Evolutionary conservation across 108 stramenopile species (phyloP), one percentile per base, ranked within the genome.

Genomic region (Cylindrotheca fusiformis): DNA sequence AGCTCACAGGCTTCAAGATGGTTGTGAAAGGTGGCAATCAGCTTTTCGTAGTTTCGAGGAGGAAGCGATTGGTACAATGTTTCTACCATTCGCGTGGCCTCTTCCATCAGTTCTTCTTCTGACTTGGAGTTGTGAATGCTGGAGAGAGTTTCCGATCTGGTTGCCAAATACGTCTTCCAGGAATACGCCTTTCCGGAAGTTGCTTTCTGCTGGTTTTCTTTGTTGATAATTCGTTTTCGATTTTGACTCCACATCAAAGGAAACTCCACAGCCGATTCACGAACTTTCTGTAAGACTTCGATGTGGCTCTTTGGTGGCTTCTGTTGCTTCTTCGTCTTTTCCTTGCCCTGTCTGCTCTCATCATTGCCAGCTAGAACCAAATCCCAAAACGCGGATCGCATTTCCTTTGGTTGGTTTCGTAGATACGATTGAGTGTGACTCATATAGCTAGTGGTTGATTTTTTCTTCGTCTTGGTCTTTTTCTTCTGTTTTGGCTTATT

Each of bases 311-410:
- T 41, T 10, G 36, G 6, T 41, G 36, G 36, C 36, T 41, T 6
- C 20, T 32, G 8, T 41, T 58, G 28, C 18, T 32, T 17, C 4
- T 32, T 58, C n/a, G 54, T 3, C 26, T 26, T 12, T 32, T 58
- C 29, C 12, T 55, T 23, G 26, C 10, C 29, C 4, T 25, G 5
- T 8, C 10, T 25, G 8, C 41, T 24, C 12, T 36, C 30, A 4
- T 10, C 22, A 23, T 36, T 63, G 29, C 51, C 33, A 1, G 51
- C 63, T 14, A 63, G 6, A 63, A 63, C 32, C 50, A 63, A 33
- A 24, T 63, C 49, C 63, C 63, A 63, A 63, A 63, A 63, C 31
- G 51, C 36, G 20, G 36, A 6, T 14, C 14, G 6, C 10, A 41
- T 41, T 10, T 41, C 36, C 36, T 41, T 41, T 6, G 36, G 14